These are phyloP conservation scores for Rutidosis leptorrhynchoides DNA, from an alignment of 129 eudicot genomes.

Conservation along the genomic window DNA sequence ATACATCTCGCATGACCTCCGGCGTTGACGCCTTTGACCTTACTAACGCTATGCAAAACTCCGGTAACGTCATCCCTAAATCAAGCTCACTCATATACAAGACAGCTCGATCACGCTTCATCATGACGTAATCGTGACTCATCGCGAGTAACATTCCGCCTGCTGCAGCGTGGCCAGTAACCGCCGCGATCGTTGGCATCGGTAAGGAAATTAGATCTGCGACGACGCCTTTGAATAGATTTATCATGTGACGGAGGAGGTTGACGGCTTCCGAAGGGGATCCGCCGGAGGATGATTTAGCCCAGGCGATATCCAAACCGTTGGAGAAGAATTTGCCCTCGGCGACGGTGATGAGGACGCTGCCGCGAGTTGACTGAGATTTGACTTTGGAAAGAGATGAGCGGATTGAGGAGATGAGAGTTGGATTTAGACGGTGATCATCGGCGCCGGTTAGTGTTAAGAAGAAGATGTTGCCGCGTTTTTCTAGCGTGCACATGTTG, in stretches of 20 bases:
- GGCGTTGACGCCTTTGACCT: conserved; percentile 46
- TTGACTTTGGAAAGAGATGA: conserved; percentile 46
- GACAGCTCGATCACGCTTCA: conserved; percentile 54
- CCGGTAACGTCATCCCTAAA: conserved; percentile 76
- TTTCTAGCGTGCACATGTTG: conserved; percentile 64
- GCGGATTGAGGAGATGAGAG: conserved; percentile 60
- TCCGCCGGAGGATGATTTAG: conserved; percentile 47
- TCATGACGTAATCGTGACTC: conserved; percentile 71
- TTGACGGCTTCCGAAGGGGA: conserved; percentile 31
- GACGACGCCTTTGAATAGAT: conserved; percentile 41
- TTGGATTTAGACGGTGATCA: conserved; percentile 70
- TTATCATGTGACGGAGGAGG: conserved; percentile 51
- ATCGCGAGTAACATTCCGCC: conserved; percentile 73
- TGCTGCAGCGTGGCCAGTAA: conserved; percentile 87
- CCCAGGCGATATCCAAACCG: conserved; percentile 73
- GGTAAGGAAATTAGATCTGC: conserved; percentile 63
- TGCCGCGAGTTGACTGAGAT: conserved; percentile 53
- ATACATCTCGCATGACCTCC: conserved; percentile 44
- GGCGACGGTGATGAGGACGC: conserved; percentile 60
- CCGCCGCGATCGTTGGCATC: conserved; percentile 82
- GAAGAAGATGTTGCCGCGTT: conserved; percentile 57
- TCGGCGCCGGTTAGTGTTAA: conserved; percentile 62
- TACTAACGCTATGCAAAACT: conserved; percentile 47
- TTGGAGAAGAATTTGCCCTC: conserved; percentile 82
- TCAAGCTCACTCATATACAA: conserved; percentile 93